A percentile compares a stretch with the other conserved stretches of the same genome.
phyloP scores from a whole-genome alignment of 148 eudicot species.

The Arctostaphylos glauca region DNA sequence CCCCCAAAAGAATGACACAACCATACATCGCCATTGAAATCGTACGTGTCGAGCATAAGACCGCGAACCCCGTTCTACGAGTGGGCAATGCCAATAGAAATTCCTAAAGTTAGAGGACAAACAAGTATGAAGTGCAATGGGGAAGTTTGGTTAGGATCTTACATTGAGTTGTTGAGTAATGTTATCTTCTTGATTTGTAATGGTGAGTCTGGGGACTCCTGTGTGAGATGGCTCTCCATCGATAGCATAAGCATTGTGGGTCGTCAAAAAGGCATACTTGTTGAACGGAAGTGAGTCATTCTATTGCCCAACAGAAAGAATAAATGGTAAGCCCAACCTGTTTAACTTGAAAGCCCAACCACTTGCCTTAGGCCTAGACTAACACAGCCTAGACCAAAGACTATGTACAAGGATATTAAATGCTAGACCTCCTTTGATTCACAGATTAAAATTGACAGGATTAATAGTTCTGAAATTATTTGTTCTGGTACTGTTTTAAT shows the following conservation, averaged over 20 bases:
- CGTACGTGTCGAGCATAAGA: constrained; percentile 79
- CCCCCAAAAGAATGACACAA: constrained; percentile 81
- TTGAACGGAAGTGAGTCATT: constrained; percentile 69
- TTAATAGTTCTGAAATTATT: too few relatives aligned
- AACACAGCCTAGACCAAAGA: too few relatives aligned
- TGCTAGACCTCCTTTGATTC: too few relatives aligned
- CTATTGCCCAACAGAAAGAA: background rate
- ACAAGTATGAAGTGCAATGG: background rate
- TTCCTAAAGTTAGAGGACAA: background rate
- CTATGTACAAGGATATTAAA: too few relatives aligned
- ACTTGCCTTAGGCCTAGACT: background rate
- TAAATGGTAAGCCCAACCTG: background rate
- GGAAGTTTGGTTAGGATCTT: constrained; percentile 15
- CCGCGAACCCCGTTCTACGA: constrained; percentile 81
- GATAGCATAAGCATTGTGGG: constrained; percentile 75
- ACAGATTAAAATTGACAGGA: too few relatives aligned
- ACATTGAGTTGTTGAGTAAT: constrained; percentile 72
- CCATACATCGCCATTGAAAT: constrained; percentile 71
- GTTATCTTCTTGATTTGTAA: constrained; percentile 61
- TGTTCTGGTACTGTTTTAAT: too few relatives aligned
- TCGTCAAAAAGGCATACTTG: constrained; percentile 78
- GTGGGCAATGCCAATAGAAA: background rate
- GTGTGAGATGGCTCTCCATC: constrained; percentile 55
- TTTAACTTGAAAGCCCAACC: background rate
- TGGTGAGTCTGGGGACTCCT: constrained; percentile 52